Evolutionary conservation across 2,329 filamentous ascomycete species (phyloP).

Genomic region (Ramularia collo-cygni): DNA sequence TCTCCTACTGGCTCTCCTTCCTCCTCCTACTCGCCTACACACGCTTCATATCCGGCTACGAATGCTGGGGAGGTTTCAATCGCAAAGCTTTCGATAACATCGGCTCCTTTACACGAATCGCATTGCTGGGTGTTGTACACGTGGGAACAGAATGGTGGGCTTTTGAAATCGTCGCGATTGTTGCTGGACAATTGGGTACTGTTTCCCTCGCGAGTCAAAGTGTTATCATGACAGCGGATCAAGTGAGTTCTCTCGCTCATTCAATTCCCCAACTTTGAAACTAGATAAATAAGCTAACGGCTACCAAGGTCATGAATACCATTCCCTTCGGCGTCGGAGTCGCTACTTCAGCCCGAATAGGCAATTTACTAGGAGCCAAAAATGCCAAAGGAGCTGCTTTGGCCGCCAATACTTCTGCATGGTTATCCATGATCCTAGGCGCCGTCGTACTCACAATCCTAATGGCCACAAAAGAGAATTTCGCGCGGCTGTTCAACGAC

Average conservation of each 20-base stretch:
- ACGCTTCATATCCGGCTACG: conserved; percentile 60
- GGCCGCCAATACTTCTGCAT: conserved; percentile 68
- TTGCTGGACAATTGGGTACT: conserved; percentile 72
- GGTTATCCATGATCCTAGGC: conserved; percentile 65
- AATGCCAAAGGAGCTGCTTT: conserved; percentile 59
- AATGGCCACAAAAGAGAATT: conserved; percentile 63
- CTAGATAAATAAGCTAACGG: conserved; percentile 2
- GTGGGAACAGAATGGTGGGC: conserved; percentile 91
- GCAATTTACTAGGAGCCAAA: conserved; percentile 68
- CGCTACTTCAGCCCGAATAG: conserved; percentile 68
- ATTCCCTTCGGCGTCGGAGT: conserved; percentile 84
- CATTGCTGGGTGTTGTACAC: conserved; percentile 69
- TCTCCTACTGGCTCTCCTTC: conserved; percentile 83
- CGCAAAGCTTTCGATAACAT: conserved; percentile 60
- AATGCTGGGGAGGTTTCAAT: conserved; percentile 71
- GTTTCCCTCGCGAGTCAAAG: conserved; percentile 73
- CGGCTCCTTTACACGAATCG: conserved; percentile 64
- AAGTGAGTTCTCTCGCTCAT: conserved; percentile 29
- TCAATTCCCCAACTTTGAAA: conserved; percentile 45
- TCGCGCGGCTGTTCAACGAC: conserved; percentile 75
- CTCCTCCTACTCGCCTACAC: conserved; percentile 67
- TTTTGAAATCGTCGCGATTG: conserved; percentile 82
- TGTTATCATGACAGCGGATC: conserved; percentile 85
- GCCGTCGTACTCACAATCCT: conserved; percentile 59
- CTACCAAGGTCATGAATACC: conserved; percentile 54